Evolutionary conservation across 2,329 filamentous ascomycete species (phyloP).

Genomic region (Leptographium flavum): DNA sequence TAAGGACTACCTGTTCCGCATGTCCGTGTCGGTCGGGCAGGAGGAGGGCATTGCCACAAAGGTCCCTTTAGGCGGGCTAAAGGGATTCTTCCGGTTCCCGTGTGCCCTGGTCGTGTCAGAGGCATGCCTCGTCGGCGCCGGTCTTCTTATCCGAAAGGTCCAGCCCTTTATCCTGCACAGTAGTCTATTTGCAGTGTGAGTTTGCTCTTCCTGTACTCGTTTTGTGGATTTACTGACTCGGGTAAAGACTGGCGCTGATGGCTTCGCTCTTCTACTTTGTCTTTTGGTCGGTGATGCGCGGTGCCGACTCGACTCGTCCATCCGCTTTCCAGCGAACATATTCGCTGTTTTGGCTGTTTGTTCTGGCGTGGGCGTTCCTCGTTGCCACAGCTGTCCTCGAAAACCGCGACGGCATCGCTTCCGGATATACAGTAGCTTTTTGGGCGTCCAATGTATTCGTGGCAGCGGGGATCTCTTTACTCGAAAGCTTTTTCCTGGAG

Average conservation of each 20-base stretch:
- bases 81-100: conserved; percentile 74
- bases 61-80: conserved; percentile 57
- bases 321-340: conserved; percentile 78
- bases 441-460: conserved; percentile 64
- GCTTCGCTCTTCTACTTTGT: conserved; percentile 64
- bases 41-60: conserved; percentile 42
- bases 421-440: conserved; percentile 71
- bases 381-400: conserved; percentile 63
- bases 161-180: conserved; percentile 90
- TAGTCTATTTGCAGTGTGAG: conserved; percentile 63
- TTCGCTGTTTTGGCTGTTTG: conserved; percentile 70
- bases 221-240: background rate
- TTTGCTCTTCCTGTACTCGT: conserved; percentile 3
- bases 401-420: conserved; percentile 55
- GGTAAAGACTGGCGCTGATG: conserved; percentile 62
- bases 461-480: conserved; percentile 58
- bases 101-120: conserved; percentile 56
- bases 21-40: conserved; percentile 32
- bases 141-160: conserved; percentile 63
- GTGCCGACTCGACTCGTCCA: conserved; percentile 66
- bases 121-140: conserved; percentile 54
- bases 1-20: conserved; percentile 80
- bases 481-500: conserved; percentile 67
- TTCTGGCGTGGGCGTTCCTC: conserved; percentile 57
- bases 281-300: conserved; percentile 70